Conservation (phyloP, 2,329 filamentous ascomycete genomes). For the Alternaria brassicicola region DNA sequence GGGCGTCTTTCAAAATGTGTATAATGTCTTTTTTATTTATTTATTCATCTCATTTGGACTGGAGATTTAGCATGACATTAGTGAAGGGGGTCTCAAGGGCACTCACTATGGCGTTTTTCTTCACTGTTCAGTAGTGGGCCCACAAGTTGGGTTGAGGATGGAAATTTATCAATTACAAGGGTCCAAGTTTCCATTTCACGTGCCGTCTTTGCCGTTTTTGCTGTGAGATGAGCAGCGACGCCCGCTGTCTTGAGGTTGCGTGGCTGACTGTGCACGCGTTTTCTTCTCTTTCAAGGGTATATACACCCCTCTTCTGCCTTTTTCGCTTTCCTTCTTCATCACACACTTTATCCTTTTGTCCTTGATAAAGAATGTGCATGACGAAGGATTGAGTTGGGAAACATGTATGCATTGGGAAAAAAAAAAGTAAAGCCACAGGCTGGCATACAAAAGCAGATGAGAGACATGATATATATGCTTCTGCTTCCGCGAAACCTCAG, state of each 20-base stretch:
- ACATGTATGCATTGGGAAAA: background rate
- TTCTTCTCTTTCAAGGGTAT: background rate
- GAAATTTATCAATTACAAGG: background rate
- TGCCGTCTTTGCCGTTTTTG: background rate
- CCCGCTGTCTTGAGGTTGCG: background rate
- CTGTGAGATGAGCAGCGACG: background rate
- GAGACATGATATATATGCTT: background rate
- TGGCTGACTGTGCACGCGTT: background rate
- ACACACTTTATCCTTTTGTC: background rate
- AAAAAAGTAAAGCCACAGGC: background rate
- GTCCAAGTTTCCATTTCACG: background rate
- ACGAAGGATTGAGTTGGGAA: too few species aligned
- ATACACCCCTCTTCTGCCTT: background rate
- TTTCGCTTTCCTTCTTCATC: background rate
- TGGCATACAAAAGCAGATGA: background rate
- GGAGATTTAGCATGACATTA: background rate
- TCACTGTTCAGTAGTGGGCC: background rate
- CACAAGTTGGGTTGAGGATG: background rate
- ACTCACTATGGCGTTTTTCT: background rate
- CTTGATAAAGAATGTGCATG: too few species aligned
- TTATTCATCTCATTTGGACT: background rate
- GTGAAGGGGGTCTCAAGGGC: background rate
- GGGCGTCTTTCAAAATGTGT: background rate
- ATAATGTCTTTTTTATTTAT: slow-evolving; percentile 1
- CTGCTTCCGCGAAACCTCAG: background rate